Conservation (phyloP, 305 asterid species). For the Fraxinus platypoda region DNA sequence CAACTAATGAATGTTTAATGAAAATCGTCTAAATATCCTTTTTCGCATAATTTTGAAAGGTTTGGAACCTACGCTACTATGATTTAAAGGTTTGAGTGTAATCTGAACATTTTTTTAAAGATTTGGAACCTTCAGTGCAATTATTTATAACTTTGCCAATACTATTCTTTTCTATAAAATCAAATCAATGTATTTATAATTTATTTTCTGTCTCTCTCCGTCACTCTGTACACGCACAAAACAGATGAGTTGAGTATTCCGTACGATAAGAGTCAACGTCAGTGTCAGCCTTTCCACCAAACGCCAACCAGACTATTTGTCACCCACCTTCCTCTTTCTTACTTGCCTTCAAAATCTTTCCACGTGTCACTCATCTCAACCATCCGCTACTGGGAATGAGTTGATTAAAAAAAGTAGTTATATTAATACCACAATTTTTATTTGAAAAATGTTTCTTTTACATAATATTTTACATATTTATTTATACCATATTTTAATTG, state of each 20-base stretch:
- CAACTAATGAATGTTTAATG: neutral
- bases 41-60: neutral
- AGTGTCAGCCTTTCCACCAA: slow-evolving; percentile 61
- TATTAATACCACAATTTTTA: too few relatives aligned
- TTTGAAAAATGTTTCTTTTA: too few relatives aligned
- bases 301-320: slow-evolving; percentile 30
- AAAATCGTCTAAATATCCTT: neutral
- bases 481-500: too few relatives aligned
- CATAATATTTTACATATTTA: too few relatives aligned
- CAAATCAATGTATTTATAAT: neutral
- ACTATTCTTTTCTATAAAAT: too few relatives aligned
- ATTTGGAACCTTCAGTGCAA: neutral
- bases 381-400: neutral
- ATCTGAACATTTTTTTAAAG: neutral
- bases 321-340: neutral
- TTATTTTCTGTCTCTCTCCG: neutral
- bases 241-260: slow-evolving; percentile 26
- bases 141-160: neutral
- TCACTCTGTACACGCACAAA: neutral
- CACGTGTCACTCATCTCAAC: neutral
- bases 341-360: slow-evolving; percentile 19
- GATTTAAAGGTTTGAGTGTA: neutral
- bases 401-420: neutral
- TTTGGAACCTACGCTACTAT: neutral
- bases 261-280: slow-evolving; percentile 69